phyloP scores from a whole-genome alignment of 139 green algal genomes.

The Chlamydomonas incerta region DNA sequence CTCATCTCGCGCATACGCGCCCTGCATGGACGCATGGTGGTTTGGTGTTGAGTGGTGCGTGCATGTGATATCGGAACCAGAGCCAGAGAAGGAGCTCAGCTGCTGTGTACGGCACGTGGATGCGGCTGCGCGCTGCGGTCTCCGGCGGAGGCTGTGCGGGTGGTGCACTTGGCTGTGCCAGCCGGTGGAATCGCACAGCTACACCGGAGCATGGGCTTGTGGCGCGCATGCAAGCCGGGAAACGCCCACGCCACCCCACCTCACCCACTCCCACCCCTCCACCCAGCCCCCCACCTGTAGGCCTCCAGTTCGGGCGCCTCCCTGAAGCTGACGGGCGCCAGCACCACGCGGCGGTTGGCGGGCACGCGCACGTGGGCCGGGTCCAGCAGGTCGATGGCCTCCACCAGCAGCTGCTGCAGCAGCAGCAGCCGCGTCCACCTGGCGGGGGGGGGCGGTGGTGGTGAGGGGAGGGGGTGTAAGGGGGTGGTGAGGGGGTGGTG shows the following conservation, averaged over 20 bases:
- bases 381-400: constrained; percentile 76
- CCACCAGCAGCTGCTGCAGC: constrained; percentile 79
- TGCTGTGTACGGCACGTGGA: too few species aligned
- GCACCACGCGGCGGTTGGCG: constrained; percentile 55
- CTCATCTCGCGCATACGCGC: constrained; percentile 17
- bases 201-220: too few species aligned
- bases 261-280: background rate
- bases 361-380: constrained; percentile 67
- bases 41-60: too few species aligned
- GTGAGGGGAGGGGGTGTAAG: too few species aligned
- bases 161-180: background rate
- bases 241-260: background rate
- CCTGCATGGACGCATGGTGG: too few species aligned
- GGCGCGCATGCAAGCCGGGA: too few species aligned
- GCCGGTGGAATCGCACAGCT: too few species aligned
- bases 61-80: too few species aligned
- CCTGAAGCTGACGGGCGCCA: constrained; percentile 60
- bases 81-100: too few species aligned
- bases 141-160: background rate
- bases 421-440: constrained; percentile 74
- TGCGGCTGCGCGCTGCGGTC: background rate
- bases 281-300: background rate
- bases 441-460: background rate
- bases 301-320: constrained; percentile 59
- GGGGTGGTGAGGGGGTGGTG: background rate